Evolutionary conservation across 371 early-diverging fungal species (phyloP), one percentile per base, ranked within the genome.

Genomic region (Mortierella sp.): DNA sequence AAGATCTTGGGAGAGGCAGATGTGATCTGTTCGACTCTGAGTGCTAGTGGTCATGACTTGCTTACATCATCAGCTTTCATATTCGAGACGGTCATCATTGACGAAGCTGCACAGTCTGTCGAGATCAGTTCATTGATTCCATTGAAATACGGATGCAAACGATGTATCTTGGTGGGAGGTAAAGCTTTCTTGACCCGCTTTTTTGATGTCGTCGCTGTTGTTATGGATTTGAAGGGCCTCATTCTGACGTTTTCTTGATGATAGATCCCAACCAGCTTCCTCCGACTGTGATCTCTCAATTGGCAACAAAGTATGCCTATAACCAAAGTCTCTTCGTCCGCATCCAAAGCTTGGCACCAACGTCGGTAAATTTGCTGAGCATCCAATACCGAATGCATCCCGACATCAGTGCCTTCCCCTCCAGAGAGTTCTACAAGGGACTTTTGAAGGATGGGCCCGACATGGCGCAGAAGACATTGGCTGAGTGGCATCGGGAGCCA

Each of bases 321-420:
- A 95, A 95, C 41, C 92, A 94, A 71, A 91, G 91, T 71, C 79
- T 98, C 63, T 98, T 98, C 81, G 90, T 93, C 60, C 83, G 99
- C 17, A 69, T 97, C 14, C 90, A 93, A 77, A 83, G 81, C 27
- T 76, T 74, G 25, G 62, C 84, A 10, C 91, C 92, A 0, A 67
- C 88, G 4, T 78, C 82, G 8, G 92, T 95, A 17, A 85, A 88
- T 62, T 71, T 97, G 47, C 77, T 98, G 46, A 94, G 92, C 65
- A 96, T 96, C 43, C 97, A 98, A 82, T 98, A 98, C 73, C 93
- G 98, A 68, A 98, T 98, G 99, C 96, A 98, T 66, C 97, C 98
- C 2, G 85, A 87, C 16, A 97, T 98, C 44, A 95, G 96, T 51
- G 52, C 25, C 12, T 93, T 97, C 52, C 98, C 98, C 0, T 90